These are phyloP conservation scores for Lactuca sativa DNA, from an alignment of 129 eudicot genomes.

Conservation along the genomic window DNA sequence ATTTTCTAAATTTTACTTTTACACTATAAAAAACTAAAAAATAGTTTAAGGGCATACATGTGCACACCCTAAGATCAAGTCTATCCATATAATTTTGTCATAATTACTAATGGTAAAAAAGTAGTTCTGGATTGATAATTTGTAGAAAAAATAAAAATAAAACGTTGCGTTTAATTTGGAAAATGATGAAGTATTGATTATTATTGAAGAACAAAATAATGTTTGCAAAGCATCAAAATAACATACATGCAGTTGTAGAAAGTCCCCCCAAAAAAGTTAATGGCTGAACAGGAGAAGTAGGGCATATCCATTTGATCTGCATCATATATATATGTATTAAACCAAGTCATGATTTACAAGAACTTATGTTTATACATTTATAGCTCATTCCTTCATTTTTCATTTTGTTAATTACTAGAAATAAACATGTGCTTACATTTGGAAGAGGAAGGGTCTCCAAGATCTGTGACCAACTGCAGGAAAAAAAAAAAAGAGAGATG, in stretches of 20 bases:
- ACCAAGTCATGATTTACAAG: background rate
- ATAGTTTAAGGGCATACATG: background rate
- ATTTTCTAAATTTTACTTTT: background rate
- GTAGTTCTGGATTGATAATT: background rate
- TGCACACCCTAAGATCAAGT: background rate
- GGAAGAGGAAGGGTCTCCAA: slow-evolving; percentile 83
- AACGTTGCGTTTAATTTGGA: slow-evolving; percentile 14
- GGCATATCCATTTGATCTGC: slow-evolving; percentile 92
- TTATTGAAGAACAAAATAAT: background rate
- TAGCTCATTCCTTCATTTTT: background rate
- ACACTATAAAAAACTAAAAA: too few species aligned
- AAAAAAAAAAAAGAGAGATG: slow-evolving; percentile 14
- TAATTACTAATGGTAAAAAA: slow-evolving; percentile 12
- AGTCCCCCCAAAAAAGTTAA: slow-evolving; percentile 73
- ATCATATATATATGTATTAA: slow-evolving; percentile 18
- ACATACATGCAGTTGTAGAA: slow-evolving; percentile 86
- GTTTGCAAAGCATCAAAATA: slow-evolving; percentile 2
- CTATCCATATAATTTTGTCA: background rate
- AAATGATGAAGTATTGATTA: background rate
- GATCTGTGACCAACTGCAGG: slow-evolving; percentile 68
- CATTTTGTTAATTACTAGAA: slow-evolving; percentile 5
- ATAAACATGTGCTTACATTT: slow-evolving; percentile 40
- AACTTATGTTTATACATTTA: background rate
- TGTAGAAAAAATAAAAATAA: background rate
- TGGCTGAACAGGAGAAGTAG: slow-evolving; percentile 83